Base-by-base conservation (phyloP, 257 asterid genomes). In the Nicotiana undulata region DNA sequence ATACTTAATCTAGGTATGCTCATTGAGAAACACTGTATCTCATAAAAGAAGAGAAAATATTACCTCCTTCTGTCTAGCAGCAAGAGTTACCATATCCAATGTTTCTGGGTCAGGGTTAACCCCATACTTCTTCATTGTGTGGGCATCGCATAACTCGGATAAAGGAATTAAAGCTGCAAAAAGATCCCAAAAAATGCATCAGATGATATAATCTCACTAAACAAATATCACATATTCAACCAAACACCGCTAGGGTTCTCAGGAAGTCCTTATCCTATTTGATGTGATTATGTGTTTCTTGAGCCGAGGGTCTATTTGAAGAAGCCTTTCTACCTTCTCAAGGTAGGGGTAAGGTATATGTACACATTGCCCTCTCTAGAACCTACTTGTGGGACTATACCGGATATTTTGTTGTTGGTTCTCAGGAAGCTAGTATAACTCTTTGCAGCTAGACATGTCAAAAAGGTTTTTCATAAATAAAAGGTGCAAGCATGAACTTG, bases 161-260 rank as follows among this genome's bases (percentile, higher is more conserved):
- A 90, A 75, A 51, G 98, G 97, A 85, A 95, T 92, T 85, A 93
- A 85, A 68, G 98, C 98, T 95, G 87, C 79, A 60, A 83, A 84
- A 3, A 13, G 34, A 13, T 22, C 59, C 22, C 77, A 70, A 70
- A 67, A 59, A 6, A 70, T 70, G 59, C 12, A 55, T 29, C 44
- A 34, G 49, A 56, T 16, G 31, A 13, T 65, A 59, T 77, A 76
- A 44, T 32, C 24, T 22, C 18, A 9, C 34, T 10, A n/a, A 78
- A 34, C 29, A 44, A 63, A 26, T 74, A 46, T n/a, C 24, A n/a
- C 44, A 59, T 37, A n/a, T 72, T 72, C 3, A 20, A 72, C 37
- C 60, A 46, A 31, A 72, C 77, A 68, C 58, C 20, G 20, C 77
- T 20, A 29, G 32, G 32, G 32, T 29, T 29, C 5, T 29, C 32